Base-by-base conservation (phyloP, 2,329 filamentous ascomycete species). In the Ophidiomyces ophidiicola region DNA sequence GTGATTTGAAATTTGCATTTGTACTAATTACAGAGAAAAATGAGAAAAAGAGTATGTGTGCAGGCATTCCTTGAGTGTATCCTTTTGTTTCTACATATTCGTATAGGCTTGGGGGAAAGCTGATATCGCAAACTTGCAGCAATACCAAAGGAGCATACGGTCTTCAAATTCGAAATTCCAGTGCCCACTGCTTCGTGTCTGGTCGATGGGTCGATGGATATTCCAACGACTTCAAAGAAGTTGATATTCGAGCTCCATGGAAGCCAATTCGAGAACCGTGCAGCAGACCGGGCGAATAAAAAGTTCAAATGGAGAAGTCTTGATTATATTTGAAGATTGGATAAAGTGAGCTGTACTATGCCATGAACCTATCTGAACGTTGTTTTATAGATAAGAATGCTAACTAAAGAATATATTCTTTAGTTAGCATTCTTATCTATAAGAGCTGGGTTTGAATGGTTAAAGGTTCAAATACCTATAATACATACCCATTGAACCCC, bases 251-350 rank as follows among this genome's bases (percentile, higher is more conserved):
- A 96, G 57, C 67, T 96, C 1, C 73, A 88, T 47, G 90, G 90
- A 2, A 81, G 85, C 50, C 84, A 92, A 55, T 87, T 96, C 53
- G 76, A 85, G 68, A 76, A 79, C 48, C 72, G 86, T 7, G 78
- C 88, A 2, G 77, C 81, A 11, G 88, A 96, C 56, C 69, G 90
- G 15, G 84, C 86, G 34, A 93, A 82, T 52, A 85, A 77, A 63
- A 96, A 94, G 64, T 93, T 93, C 62, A 94, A 90, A 62, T 70
- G 75, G 55, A 86, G 88, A 56, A 85, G 83, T 52, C 67, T 86
- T 46, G 71, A 77, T 34, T 77, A 82, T 47, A 59, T 93, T 10
- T 93, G 67, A 81, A 42, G 41, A 18, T 6, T 6, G 11, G 21
- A 7, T 18, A 19, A 32, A 12, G n/a, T n/a, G n/a, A n/a, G n/a